These are phyloP conservation scores for Ophiostoma populinum DNA, from an alignment of 2,329 filamentous ascomycete species.

Conservation along the genomic window DNA sequence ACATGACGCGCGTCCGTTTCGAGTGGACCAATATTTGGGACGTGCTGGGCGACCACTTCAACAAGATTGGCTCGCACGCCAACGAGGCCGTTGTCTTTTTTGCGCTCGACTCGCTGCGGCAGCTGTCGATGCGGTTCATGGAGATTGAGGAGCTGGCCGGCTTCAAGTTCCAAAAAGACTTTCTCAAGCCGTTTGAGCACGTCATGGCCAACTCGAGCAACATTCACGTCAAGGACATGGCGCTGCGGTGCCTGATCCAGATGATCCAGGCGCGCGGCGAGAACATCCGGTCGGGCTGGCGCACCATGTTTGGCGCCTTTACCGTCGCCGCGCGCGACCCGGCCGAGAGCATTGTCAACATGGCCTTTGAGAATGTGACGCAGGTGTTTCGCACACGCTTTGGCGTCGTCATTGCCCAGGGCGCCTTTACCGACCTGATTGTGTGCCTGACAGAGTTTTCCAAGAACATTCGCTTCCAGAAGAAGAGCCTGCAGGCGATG, in stretches of 20 bases:
- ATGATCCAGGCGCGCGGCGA: constrained; percentile 97
- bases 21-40: constrained; percentile 98
- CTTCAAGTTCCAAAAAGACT: constrained; percentile 99
- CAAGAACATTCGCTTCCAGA: constrained; percentile 96
- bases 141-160: constrained; percentile 94
- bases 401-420: constrained; percentile 88
- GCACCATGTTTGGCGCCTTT: constrained; percentile 98
- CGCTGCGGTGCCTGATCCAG: constrained; percentile 85
- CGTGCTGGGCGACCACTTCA: constrained; percentile 95
- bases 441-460: constrained; percentile 97
- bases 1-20: constrained; percentile 95
- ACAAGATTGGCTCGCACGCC: constrained; percentile 86
- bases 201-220: constrained; percentile 87
- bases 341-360: constrained; percentile 87
- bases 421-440: constrained; percentile 88
- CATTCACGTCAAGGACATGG: constrained; percentile 92
- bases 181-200: constrained; percentile 94
- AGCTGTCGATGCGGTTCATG: constrained; percentile 97
- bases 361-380: constrained; percentile 91
- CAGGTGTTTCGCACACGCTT: constrained; percentile 94
- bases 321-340: constrained; percentile 87
- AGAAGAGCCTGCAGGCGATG: constrained; percentile 92
- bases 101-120: constrained; percentile 82
- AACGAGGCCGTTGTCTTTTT: constrained; percentile 98
- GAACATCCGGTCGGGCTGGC: constrained; percentile 95